These are phyloP conservation scores for Strobilomyces dryophilus DNA, from an alignment of 768 basidiomycete species.

Conservation along the genomic window DNA sequence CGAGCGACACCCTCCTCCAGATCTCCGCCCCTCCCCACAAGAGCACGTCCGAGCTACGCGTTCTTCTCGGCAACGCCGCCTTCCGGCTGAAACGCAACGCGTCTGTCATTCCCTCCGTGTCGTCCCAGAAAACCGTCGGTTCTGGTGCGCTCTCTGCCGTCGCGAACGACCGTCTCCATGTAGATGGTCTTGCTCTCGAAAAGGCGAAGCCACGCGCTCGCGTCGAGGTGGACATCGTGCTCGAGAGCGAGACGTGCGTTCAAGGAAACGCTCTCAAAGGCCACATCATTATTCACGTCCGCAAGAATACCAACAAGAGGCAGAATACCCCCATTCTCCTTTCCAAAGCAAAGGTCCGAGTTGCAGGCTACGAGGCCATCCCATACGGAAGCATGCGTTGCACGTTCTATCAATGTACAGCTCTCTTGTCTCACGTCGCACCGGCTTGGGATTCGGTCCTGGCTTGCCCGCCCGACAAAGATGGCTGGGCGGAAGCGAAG, in stretches of 20 bases:
- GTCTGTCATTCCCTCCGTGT: conserved; percentile 34
- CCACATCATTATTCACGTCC: conserved; percentile 60
- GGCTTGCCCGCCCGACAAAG: conserved; percentile 44
- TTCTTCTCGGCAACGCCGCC: conserved; percentile 58
- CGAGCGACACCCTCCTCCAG: conserved; percentile 52
- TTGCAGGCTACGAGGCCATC: conserved; percentile 82
- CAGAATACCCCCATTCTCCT: conserved; percentile 51
- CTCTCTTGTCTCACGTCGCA: conserved; percentile 47
- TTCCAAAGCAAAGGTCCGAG: conserved; percentile 70
- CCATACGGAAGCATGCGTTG: conserved; percentile 55
- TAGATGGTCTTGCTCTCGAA: conserved; percentile 48
- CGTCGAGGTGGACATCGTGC: conserved; percentile 77
- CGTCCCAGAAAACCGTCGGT: conserved; percentile 7
- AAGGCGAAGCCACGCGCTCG: conserved; percentile 71
- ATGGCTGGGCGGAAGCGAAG: conserved; percentile 58
- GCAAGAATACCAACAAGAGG: conserved; percentile 50
- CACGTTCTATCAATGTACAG: conserved; percentile 78
- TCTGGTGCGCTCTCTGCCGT: background rate
- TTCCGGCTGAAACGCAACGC: conserved; percentile 55
- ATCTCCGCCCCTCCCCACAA: conserved; percentile 44
- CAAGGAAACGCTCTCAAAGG: conserved; percentile 78
- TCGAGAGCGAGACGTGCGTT: conserved; percentile 70
- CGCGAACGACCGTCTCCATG: conserved; percentile 11
- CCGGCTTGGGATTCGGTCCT: conserved; percentile 42
- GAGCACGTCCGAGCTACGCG: conserved; percentile 54